Percentiles rank a stretch among this genome's conserved stretches.
Evolutionary conservation across 768 basidiomycete genomes (phyloP).

Genomic region (Amanita brunnescens): DNA sequence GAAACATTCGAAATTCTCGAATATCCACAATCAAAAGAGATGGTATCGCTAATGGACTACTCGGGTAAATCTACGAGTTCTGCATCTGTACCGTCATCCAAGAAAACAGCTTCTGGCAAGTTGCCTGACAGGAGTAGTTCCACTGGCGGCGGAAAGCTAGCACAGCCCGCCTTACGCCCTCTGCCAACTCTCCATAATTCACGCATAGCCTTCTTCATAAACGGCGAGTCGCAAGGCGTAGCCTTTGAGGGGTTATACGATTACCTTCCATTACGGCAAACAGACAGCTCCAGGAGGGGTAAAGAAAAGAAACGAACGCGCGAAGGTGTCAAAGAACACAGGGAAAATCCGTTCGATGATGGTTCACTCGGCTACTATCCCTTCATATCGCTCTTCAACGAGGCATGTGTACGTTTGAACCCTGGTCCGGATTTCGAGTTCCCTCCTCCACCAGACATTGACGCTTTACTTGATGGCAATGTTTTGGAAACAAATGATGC

Average conservation of each 20-base stretch:
- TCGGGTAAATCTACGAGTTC: conserved; percentile 49
- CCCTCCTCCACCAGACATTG: conserved; percentile 74
- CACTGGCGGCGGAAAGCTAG: conserved; percentile 25
- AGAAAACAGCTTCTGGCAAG: conserved; percentile 65
- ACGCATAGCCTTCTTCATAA: conserved; percentile 82
- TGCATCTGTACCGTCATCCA: conserved; percentile 49
- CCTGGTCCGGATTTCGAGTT: conserved; percentile 83
- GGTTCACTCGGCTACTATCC: conserved; percentile 95
- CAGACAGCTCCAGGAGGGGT: conserved; percentile 50
- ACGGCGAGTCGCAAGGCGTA: conserved; percentile 74
- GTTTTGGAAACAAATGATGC: conserved; percentile 16
- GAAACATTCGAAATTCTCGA: conserved; percentile 93
- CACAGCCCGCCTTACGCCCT: conserved; percentile 42
- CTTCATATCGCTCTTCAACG: conserved; percentile 88
- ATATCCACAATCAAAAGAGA: conserved; percentile 85
- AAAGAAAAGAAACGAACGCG: conserved; percentile 57
- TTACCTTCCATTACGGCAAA: conserved; percentile 72
- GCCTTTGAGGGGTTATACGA: conserved; percentile 89
- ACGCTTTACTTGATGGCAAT: conserved; percentile 41
- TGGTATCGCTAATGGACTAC: conserved; percentile 81
- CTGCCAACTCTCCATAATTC: conserved; percentile 67
- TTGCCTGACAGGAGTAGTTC: conserved; percentile 50
- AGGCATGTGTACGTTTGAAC: conserved; percentile 76
- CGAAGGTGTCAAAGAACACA: conserved; percentile 64
- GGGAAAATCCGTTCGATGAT: conserved; percentile 86